Percentiles rank a stretch among this genome's conserved stretches.
phyloP scores from a whole-genome alignment of 2,329 filamentous ascomycete genomes.

The Pseudogymnoascus sp. region DNA sequence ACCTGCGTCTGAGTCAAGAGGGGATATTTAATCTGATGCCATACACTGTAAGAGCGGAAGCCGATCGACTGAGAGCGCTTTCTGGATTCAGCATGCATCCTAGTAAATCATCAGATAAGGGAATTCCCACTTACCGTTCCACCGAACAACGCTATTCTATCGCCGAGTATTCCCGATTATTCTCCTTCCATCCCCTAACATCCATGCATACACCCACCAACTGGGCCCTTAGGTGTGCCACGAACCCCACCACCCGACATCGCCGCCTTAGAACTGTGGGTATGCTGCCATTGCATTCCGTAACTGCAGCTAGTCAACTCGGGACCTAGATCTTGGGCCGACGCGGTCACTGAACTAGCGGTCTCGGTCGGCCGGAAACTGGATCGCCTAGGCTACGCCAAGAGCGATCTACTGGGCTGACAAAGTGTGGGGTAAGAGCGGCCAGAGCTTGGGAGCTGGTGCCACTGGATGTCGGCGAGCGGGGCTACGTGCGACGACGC shows the following conservation, averaged over 20 bases:
- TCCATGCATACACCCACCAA: not conserved
- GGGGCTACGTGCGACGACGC: not conserved
- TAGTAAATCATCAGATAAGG: not conserved
- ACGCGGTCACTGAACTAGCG: not conserved
- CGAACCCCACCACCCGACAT: not conserved
- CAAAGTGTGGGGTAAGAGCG: conserved; percentile 8
- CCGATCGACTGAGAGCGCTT: not conserved
- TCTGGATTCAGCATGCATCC: not conserved
- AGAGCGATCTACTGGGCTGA: not conserved
- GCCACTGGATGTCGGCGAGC: not conserved
- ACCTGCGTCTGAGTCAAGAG: not conserved
- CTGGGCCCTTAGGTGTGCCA: not conserved
- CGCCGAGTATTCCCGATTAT: not conserved
- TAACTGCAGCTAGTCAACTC: not conserved
- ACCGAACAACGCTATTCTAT: not conserved
- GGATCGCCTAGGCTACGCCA: not conserved
- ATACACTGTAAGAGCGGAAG: not conserved
- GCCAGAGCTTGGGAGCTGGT: not conserved
- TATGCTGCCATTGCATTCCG: not conserved
- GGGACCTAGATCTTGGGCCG: not conserved
- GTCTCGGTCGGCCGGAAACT: not conserved
- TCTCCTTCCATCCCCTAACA: not conserved
- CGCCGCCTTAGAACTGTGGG: not conserved
- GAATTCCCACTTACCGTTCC: not conserved
- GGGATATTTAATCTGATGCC: not conserved